phyloP scores from a whole-genome alignment of 1,139 yeast species.

The Diutina scorzettiae region DNA sequence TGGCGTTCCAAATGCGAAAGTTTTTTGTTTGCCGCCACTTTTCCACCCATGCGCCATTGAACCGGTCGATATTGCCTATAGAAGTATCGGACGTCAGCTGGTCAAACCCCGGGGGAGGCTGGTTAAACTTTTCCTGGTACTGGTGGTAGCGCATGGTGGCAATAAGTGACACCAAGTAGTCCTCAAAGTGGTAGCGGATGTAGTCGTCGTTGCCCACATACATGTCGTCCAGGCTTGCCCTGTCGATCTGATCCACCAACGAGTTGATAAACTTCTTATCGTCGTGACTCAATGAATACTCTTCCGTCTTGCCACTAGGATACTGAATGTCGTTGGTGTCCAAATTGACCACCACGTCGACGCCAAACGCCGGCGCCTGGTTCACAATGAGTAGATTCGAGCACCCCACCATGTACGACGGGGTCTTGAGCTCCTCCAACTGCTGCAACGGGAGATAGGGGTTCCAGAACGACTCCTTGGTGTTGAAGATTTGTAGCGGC shows the following conservation, averaged over 20 bases:
- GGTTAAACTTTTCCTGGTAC: slow-evolving; percentile 34
- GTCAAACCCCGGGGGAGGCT: slow-evolving; percentile 34
- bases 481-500: slow-evolving; percentile 76
- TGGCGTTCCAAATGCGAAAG: slow-evolving; percentile 53
- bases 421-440: slow-evolving; percentile 53
- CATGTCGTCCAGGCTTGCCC: slow-evolving; percentile 14
- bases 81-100: slow-evolving; percentile 8
- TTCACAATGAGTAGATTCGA: slow-evolving; percentile 73
- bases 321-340: slow-evolving; percentile 30
- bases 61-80: slow-evolving; percentile 23
- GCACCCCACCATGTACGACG: slow-evolving; percentile 72
- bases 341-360: slow-evolving; percentile 30
- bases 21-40: slow-evolving; percentile 60
- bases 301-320: slow-evolving; percentile 25
- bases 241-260: slow-evolving; percentile 15
- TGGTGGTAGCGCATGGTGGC: slow-evolving; percentile 61
- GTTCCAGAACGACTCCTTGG: slow-evolving; percentile 75
- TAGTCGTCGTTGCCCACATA: slow-evolving; percentile 77
- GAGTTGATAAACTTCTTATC: slow-evolving; percentile 68
- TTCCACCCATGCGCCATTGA: slow-evolving; percentile 44
- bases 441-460: slow-evolving; percentile 93
- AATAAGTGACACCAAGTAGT: slow-evolving; percentile 66
- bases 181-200: slow-evolving; percentile 81
- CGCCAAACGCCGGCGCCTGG: slow-evolving; percentile 45
- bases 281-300: slow-evolving; percentile 41